Evolutionary conservation across 352 stramenopile genomes (phyloP).

Genomic region (Phytophthora sojae): DNA sequence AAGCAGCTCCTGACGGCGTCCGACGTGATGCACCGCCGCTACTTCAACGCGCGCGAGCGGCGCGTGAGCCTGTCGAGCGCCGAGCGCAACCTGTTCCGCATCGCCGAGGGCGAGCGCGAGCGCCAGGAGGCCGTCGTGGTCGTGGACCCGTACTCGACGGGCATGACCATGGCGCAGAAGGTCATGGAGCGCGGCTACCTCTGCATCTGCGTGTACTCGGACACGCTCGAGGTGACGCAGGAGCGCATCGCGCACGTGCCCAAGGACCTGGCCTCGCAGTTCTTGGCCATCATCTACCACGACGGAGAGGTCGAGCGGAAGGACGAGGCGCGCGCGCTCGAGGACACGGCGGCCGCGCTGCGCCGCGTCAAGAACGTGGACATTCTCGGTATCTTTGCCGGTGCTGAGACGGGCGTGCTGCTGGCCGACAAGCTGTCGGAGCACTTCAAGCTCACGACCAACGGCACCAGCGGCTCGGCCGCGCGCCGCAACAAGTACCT

Average conservation of each 20-base stretch:
- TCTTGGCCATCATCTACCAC: slow-evolving; percentile 77
- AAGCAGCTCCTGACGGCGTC: slow-evolving; percentile 69
- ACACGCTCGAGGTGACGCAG: slow-evolving; percentile 79
- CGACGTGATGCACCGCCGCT: slow-evolving; percentile 85
- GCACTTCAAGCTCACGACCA: slow-evolving; percentile 86
- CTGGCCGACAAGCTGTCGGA: slow-evolving; percentile 92
- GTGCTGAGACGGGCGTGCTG: slow-evolving; percentile 94
- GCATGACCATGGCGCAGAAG: slow-evolving; percentile 92
- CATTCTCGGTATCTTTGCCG: slow-evolving; percentile 88
- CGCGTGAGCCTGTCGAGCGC: slow-evolving; percentile 44
- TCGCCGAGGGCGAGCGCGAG: slow-evolving; percentile 52
- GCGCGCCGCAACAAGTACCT: slow-evolving; percentile 92
- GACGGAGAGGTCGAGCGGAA: slow-evolving; percentile 51
- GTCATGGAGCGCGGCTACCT: slow-evolving; percentile 88
- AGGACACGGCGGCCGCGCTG: slow-evolving; percentile 51
- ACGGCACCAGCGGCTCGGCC: slow-evolving; percentile 81
- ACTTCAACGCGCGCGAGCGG: slow-evolving; percentile 83
- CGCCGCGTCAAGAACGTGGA: slow-evolving; percentile 45
- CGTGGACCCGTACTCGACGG: slow-evolving; percentile 96
- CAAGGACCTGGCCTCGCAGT: slow-evolving; percentile 55
- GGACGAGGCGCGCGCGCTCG: slow-evolving; percentile 36
- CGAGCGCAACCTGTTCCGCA: slow-evolving; percentile 63
- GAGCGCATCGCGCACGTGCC: slow-evolving; percentile 79
- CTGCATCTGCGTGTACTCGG: slow-evolving; percentile 79
- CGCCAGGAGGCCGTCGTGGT: slow-evolving; percentile 86